Evolutionary conservation across 495 filamentous ascomycete genomes (phyloP).

Genomic region (Lophiostoma macrostomum): DNA sequence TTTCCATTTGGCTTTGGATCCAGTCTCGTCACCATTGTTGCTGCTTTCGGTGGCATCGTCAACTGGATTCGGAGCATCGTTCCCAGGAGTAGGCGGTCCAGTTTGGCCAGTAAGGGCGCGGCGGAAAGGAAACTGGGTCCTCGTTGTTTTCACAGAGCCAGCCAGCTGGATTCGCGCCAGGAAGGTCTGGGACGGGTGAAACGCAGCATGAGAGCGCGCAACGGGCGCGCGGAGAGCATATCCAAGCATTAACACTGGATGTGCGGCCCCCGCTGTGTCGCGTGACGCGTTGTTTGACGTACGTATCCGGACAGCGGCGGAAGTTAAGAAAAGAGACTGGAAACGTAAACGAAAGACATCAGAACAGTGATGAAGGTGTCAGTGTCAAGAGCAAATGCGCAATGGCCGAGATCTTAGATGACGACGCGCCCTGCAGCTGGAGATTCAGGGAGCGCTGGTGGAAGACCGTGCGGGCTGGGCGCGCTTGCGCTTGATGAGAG

Average conservation of each 20-base stretch:
- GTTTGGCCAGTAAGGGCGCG: conserved; percentile 22
- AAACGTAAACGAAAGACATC: neutral
- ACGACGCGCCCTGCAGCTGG: no score
- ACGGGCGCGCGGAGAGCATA: neutral
- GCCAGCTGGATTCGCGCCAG: conserved; percentile 7
- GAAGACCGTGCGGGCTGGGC: no score
- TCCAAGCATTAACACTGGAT: conserved; percentile 12
- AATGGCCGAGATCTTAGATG: no score
- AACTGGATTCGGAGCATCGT: conserved; percentile 31
- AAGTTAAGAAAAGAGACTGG: neutral
- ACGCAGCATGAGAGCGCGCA: conserved; percentile 8
- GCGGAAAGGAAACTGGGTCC: neutral
- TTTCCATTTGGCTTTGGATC: conserved; percentile 36
- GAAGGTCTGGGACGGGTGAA: conserved; percentile 1
- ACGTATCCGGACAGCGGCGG: neutral
- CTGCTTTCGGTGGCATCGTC: conserved; percentile 27
- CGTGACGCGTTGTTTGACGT: neutral
- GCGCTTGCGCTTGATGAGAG: no score
- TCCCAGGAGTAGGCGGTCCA: conserved; percentile 27
- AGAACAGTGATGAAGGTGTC: neutral
- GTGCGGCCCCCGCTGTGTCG: conserved; percentile 14
- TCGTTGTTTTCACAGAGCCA: conserved; percentile 1
- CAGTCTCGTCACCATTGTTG: neutral
- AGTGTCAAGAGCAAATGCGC: neutral
- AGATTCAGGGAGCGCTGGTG: no score